Conservation (phyloP, 2,329 filamentous ascomycete species). For the Monilinia fructigena region DNA sequence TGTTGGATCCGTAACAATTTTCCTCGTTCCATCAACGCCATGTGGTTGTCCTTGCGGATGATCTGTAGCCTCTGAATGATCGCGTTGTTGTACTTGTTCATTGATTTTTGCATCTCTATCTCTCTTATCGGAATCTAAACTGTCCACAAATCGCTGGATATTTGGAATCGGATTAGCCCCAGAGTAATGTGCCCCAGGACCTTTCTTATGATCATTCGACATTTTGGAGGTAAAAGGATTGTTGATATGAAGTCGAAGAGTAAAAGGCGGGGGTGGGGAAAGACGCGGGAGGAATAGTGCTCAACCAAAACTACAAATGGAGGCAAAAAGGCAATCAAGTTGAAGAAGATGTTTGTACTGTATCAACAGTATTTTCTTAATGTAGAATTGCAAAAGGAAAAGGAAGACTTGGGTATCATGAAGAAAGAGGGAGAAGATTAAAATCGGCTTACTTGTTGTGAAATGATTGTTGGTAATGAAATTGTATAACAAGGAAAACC, state of each 20-base stretch:
- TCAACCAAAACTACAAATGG: background rate
- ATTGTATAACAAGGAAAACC: slow-evolving; percentile 10
- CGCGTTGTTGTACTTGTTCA: slow-evolving; percentile 43
- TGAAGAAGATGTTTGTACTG: background rate
- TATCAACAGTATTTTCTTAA: background rate
- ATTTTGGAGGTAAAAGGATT: background rate
- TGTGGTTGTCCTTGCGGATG: slow-evolving; percentile 44
- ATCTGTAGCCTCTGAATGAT: slow-evolving; percentile 43
- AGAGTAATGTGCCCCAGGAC: slow-evolving; percentile 29
- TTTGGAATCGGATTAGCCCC: slow-evolving; percentile 33
- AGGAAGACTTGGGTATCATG: background rate
- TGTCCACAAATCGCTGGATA: slow-evolving; percentile 51
- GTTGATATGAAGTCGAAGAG: background rate
- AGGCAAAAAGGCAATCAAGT: background rate
- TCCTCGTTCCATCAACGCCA: slow-evolving; percentile 46
- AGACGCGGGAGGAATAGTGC: background rate
- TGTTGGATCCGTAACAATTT: slow-evolving; percentile 78
- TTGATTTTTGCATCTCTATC: slow-evolving; percentile 72
- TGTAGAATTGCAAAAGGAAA: background rate
- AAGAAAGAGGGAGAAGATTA: background rate
- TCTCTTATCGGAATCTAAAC: slow-evolving; percentile 76
- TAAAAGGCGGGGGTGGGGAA: background rate
- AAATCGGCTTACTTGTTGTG: too few species aligned
- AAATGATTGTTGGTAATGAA: background rate
- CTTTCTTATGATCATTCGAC: slow-evolving; percentile 25